phyloP scores from a whole-genome alignment of 2,329 filamentous ascomycete genomes.

The Colletotrichum euphorbiae region DNA sequence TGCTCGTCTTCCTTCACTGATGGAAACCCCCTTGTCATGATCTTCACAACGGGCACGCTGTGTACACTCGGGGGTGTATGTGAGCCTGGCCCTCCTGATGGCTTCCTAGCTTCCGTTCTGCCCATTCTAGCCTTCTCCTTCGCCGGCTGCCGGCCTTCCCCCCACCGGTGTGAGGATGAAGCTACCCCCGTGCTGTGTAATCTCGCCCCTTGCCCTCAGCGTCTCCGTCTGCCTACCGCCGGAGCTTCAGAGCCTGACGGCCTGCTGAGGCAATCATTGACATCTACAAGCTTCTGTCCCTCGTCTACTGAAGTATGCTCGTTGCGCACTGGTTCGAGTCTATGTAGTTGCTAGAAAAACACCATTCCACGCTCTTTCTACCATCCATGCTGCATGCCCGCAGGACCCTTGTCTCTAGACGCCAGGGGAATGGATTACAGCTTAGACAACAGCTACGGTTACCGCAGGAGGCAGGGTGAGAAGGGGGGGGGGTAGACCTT shows the following conservation, averaged over 20 bases:
- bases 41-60: conserved; percentile 21
- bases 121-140: conserved; percentile 19
- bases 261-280: conserved; percentile 19
- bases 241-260: conserved; percentile 4
- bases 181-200: conserved; percentile 28
- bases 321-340: conserved; percentile 22
- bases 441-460: conserved; percentile 1
- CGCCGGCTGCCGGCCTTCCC: conserved; percentile 11
- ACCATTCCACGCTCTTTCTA: conserved; percentile 25
- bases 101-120: background rate
- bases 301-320: conserved; percentile 8
- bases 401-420: conserved; percentile 30
- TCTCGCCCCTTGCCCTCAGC: conserved; percentile 4
- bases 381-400: conserved; percentile 25
- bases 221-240: conserved; percentile 8
- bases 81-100: conserved; percentile 9
- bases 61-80: conserved; percentile 2
- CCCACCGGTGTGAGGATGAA: conserved; percentile 26
- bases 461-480: conserved; percentile 12
- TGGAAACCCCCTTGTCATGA: conserved; percentile 4
- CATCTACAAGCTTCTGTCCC: conserved; percentile 14
- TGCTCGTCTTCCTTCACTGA: background rate
- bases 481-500: conserved; percentile 1
- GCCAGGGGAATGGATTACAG: conserved; percentile 15
- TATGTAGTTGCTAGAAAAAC: background rate